These are phyloP conservation scores for Xylariaceae sp. DNA, from an alignment of 2,329 filamentous ascomycete genomes.

Conservation along the genomic window DNA sequence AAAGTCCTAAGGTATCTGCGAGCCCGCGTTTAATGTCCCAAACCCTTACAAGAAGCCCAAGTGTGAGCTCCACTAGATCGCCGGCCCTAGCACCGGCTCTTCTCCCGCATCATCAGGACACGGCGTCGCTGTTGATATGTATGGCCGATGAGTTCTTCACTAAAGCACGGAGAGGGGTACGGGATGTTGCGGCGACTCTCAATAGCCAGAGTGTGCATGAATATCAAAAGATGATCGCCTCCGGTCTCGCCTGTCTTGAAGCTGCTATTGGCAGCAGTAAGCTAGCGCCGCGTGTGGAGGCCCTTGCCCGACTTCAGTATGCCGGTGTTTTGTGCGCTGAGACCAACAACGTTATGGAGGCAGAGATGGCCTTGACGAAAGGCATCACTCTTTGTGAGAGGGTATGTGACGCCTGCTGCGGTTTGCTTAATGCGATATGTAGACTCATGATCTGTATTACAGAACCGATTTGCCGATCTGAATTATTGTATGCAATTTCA, in stretches of 20 bases:
- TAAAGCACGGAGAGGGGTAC: slow-evolving; percentile 57
- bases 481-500: slow-evolving; percentile 77
- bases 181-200: slow-evolving; percentile 46
- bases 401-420: slow-evolving; percentile 36
- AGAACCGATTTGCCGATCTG: slow-evolving; percentile 59
- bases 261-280: slow-evolving; percentile 59
- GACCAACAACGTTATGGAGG: slow-evolving; percentile 70
- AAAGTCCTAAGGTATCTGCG: slow-evolving; percentile 29
- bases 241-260: slow-evolving; percentile 68
- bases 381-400: slow-evolving; percentile 66
- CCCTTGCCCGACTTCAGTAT: slow-evolving; percentile 65
- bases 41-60: slow-evolving; percentile 31
- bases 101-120: slow-evolving; percentile 46
- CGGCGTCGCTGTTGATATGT: slow-evolving; percentile 59
- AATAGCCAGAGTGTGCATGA: slow-evolving; percentile 52
- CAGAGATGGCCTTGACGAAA: slow-evolving; percentile 67
- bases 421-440: not conserved
- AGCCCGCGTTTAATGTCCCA: slow-evolving; percentile 32
- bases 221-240: slow-evolving; percentile 69
- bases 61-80: slow-evolving; percentile 34
- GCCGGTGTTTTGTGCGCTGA: slow-evolving; percentile 68
- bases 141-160: slow-evolving; percentile 72
- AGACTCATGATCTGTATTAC: slow-evolving; percentile 26
- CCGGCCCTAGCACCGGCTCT: slow-evolving; percentile 34
- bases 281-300: slow-evolving; percentile 62